These are phyloP conservation scores for Pisolithus orientalis DNA, from an alignment of 768 basidiomycete genomes.

Conservation along the genomic window DNA sequence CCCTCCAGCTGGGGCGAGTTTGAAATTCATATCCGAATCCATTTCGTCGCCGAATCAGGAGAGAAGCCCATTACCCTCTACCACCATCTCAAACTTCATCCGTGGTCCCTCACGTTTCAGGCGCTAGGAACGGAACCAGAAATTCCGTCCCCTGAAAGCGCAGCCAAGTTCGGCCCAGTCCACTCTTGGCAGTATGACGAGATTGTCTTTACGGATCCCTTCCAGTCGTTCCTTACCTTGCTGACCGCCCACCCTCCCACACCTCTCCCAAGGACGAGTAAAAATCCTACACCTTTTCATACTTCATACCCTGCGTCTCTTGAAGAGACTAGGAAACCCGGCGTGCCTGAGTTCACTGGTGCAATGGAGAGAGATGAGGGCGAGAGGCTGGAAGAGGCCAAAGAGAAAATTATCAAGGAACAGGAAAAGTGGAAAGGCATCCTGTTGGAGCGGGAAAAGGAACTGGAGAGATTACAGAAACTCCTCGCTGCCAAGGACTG, in stretches of 20 bases:
- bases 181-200: conserved; percentile 99
- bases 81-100: conserved; percentile 94
- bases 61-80: conserved; percentile 86
- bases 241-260: conserved; percentile 82
- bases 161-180: conserved; percentile 68
- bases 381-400: conserved; percentile 71
- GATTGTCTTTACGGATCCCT: conserved; percentile 93
- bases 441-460: conserved; percentile 78
- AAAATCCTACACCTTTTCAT: conserved; percentile 68
- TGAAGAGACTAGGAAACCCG: conserved; percentile 55
- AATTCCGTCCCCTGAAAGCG: conserved; percentile 60
- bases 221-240: conserved; percentile 75
- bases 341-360: conserved; percentile 77
- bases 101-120: conserved; percentile 54
- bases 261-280: conserved; percentile 55
- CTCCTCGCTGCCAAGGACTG: conserved; percentile 20
- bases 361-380: conserved; percentile 86
- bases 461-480: conserved; percentile 64
- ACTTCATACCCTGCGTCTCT: conserved; percentile 52
- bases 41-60: conserved; percentile 81
- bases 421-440: conserved; percentile 64
- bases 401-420: conserved; percentile 64
- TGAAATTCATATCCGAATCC: conserved; percentile 88
- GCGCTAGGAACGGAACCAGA: conserved; percentile 43
- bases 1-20: conserved; percentile 90